Base-by-base conservation (phyloP, 257 asterid genomes). In the Eucommia ulmoides region DNA sequence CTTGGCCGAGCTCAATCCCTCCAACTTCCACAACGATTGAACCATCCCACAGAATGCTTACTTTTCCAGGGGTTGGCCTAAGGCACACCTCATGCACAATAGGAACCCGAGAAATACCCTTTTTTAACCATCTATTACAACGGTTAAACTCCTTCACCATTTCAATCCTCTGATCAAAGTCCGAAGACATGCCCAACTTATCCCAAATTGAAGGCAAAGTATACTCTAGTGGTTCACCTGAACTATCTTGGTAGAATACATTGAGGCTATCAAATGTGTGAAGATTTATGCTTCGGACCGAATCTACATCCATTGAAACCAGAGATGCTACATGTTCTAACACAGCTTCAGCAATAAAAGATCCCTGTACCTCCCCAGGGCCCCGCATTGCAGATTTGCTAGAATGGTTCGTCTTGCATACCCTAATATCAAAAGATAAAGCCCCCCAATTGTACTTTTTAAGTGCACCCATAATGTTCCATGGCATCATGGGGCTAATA, bases 1-100 rank as follows among this genome's bases (percentile, higher is more conserved):
- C 94, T 63, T 83, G 94, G 14, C 94, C 94, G 41, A 83, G 21
- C 24, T 83, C 94, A 47, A 80, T 71, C 26, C 94, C 94, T 50
- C 93, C 94, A 20, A 83, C 80, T 69, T 83, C 94, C 3, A 83
- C 92, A 29, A 73, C 85, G 19, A 78, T 54, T 1, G 83, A 73
- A 17, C 94, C 94, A 50, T 83, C 94, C 50, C 61, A 41, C 22
- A 83, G 81, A 24, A 83, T 67, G 66, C 93, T 80, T 29, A 83
- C 93, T 72, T 73, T 80, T 29, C 85, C 94, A 0, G 94, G 81
- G 8, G 67, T 65, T 0, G 83, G 58, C 51, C 76, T 72, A 19
- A 70, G 55, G 6, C 0, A 0, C 20, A 74, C 66, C 42, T 64
- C 64, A 48, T 62, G 55, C 54, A 80, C 66, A 6, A 73, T 60